Evolutionary conservation across 78 protist genomes (phyloP), one percentile per base, ranked within the genome.

Genomic region (Polysphondylium violaceum): DNA sequence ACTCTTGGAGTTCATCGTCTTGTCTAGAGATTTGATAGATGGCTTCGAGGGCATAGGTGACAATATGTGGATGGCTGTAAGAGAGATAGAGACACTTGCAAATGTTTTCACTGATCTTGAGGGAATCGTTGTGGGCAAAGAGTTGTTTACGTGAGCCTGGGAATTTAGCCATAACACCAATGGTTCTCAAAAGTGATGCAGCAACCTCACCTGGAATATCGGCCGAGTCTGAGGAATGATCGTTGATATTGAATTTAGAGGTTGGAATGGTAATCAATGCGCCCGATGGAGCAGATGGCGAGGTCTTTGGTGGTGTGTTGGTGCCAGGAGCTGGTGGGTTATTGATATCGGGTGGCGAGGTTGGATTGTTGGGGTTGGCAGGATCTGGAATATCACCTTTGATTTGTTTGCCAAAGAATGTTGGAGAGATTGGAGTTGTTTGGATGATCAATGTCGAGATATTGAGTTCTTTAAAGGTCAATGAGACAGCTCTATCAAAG

Each of bases 321-420:
- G 68, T 4, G 29, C 16, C 40, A 16, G 21, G 16, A 19, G 51
- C 14, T 44, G 59, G 14, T 27, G 50, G 9, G 1, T 21, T 17
- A 23, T 43, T 29, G 2, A 55, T 2, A 41, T 47, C 75, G 21
- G 74, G 88, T 43, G 71, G 73, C 9, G 74, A 12, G 17, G 41
- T 14, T 69, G 60, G 61, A 51, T 44, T 29, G 8, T 35, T 27
- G 8, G 40, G 7, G 4, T 17, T 38, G 0, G 43, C 11, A 64
- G 88, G 88, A 25, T 78, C 88, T 19, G 88, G 88, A n/a, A 78
- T 41, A 36, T 78, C 88, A 36, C 88, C 88, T 67, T 78, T 78
- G 25, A 31, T 33, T 65, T 78, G 88, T 36, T 78, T 78, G 36
- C 88, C 88, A 64, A 75, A 68, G 2, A 78, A 78, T 61, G 88